Percentiles rank a stretch among this genome's conserved stretches.
phyloP scores from a whole-genome alignment of 1,284 basidiomycete genomes.

The Wolfiporia cocos region DNA sequence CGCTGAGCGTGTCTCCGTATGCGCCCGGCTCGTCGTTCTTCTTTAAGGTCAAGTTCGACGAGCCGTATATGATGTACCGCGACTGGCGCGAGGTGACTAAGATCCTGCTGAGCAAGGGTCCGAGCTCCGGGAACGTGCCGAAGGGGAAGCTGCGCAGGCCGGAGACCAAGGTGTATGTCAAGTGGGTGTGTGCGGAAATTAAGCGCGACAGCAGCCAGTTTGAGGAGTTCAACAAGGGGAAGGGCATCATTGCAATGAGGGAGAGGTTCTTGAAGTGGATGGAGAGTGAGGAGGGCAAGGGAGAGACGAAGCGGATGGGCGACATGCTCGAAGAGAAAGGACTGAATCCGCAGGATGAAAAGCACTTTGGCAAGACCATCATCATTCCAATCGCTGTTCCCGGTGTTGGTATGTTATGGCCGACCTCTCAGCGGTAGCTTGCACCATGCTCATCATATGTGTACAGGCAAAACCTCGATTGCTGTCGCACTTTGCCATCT shows the following conservation, averaged over 20 bases:
- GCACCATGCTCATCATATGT: neutral
- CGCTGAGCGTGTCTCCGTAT: constrained; percentile 55
- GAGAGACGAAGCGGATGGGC: constrained; percentile 23
- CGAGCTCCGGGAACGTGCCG: constrained; percentile 35
- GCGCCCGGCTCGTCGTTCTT: constrained; percentile 83
- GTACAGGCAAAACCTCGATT: constrained; percentile 87
- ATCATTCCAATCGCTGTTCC: constrained; percentile 90
- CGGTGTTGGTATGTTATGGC: constrained; percentile 79
- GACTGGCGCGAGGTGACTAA: constrained; percentile 97
- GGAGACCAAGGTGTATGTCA: constrained; percentile 62
- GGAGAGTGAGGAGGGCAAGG: constrained; percentile 40
- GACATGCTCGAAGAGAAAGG: constrained; percentile 17
- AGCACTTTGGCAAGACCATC: constrained; percentile 70
- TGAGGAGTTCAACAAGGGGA: constrained; percentile 58
- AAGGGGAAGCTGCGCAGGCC: constrained; percentile 57
- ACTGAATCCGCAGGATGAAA: constrained; percentile 32
- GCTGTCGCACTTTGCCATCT: constrained; percentile 75
- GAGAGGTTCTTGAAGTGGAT: constrained; percentile 77
- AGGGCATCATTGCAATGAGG: constrained; percentile 81
- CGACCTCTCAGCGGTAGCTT: too few species aligned
- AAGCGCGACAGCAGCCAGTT: constrained; percentile 58
- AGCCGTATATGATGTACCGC: constrained; percentile 98
- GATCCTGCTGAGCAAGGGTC: constrained; percentile 46
- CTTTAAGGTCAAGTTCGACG: constrained; percentile 99
- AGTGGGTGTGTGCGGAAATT: constrained; percentile 73